Percentiles rank a stretch among this genome's conserved stretches.
These are phyloP conservation scores for Cutaneotrichosporon arboriforme DNA, from an alignment of 1,284 basidiomycete genomes.

Conservation along the genomic window DNA sequence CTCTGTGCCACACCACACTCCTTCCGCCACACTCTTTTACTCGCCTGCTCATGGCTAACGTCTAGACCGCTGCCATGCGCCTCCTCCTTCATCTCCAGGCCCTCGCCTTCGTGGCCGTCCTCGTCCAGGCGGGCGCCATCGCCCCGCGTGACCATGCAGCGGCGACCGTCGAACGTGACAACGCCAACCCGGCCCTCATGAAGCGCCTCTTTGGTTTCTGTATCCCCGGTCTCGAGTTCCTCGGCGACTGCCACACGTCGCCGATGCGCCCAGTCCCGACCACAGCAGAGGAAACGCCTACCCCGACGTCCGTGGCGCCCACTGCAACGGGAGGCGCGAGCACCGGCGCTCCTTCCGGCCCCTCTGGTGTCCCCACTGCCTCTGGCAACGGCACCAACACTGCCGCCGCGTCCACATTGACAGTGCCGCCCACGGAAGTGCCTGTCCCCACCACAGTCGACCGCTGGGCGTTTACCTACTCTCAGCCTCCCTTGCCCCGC, in stretches of 20 bases:
- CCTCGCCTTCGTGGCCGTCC: background rate
- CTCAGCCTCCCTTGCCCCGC: conserved; percentile 11
- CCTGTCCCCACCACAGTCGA: background rate
- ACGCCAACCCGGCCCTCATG: background rate
- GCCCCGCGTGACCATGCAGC: background rate
- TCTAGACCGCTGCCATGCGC: conserved; percentile 1
- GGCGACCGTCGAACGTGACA: background rate
- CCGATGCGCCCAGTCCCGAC: background rate
- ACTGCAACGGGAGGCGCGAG: no score
- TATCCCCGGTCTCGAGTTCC: background rate
- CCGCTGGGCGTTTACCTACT: conserved; percentile 3
- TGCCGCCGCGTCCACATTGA: no score
- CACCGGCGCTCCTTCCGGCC: no score
- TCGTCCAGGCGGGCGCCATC: conserved; percentile 1
- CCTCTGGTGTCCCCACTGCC: no score
- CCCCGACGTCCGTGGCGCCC: no score
- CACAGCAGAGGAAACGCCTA: background rate
- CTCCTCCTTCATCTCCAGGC: background rate
- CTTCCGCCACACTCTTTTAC: background rate
- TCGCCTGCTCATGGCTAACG: background rate
- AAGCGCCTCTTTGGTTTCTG: conserved; percentile 11
- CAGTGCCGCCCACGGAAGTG: background rate
- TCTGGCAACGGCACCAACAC: background rate
- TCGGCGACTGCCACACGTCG: conserved; percentile 6
- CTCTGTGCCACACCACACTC: background rate